Evolutionary conservation across 208 protist genomes (phyloP).

Genomic region (Trypanosoma theileri): DNA sequence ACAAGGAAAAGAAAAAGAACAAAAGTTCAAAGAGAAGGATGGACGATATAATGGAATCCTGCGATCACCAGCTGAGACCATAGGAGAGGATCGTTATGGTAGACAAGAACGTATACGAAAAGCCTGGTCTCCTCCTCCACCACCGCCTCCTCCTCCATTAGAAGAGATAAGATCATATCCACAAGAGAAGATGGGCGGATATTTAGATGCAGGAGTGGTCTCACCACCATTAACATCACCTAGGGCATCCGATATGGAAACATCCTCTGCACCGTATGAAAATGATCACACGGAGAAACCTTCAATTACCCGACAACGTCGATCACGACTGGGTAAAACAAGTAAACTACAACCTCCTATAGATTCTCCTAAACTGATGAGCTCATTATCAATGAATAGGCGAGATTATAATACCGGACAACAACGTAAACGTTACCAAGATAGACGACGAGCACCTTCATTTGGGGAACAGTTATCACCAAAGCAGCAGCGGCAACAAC

Average conservation of each 20-base stretch:
- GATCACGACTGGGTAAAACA: not conserved
- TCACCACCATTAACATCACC: not conserved
- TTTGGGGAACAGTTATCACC: slow-evolving; percentile 10
- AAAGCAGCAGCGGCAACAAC: no score
- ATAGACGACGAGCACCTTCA: slow-evolving; percentile 7
- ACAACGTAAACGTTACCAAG: slow-evolving; percentile 5
- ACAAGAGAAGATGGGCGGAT: no score
- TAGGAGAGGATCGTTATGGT: no score
- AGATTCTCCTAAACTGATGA: not conserved
- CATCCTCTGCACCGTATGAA: slow-evolving; percentile 13
- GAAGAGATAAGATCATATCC: no score
- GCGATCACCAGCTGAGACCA: no score
- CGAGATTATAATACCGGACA: not conserved
- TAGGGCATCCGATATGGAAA: slow-evolving; percentile 2
- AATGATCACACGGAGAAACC: slow-evolving; percentile 25
- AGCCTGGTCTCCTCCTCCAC: no score
- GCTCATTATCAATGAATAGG: not conserved
- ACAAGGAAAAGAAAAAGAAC: no score
- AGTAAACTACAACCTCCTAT: not conserved
- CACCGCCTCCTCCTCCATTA: no score
- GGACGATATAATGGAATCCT: no score
- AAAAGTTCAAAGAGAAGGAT: no score
- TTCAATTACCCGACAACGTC: slow-evolving; percentile 1
- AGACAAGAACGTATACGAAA: no score
- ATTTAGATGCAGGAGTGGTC: no score